phyloP scores from a whole-genome alignment of 2,329 filamentous ascomycete species.

The Emmonsiellopsis sp. region DNA sequence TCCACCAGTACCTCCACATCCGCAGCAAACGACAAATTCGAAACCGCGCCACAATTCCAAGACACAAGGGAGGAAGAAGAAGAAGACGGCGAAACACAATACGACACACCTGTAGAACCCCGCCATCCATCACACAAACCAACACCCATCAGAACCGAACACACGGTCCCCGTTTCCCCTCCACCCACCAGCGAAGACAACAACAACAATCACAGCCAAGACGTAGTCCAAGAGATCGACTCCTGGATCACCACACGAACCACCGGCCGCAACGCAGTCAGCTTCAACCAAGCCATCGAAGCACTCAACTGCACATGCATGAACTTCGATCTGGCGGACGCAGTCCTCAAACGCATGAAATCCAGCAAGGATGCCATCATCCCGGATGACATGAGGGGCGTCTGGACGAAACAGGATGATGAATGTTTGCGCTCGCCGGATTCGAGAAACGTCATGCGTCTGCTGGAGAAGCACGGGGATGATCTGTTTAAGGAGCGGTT shows the following conservation, averaged over 20 bases:
- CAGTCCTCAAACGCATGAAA: constrained; percentile 24
- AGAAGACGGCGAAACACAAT: constrained; percentile 5
- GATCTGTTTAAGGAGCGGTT: constrained; percentile 25
- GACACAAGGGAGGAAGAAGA: constrained; percentile 6
- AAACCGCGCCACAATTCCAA: constrained; percentile 14
- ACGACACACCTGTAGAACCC: constrained; percentile 12
- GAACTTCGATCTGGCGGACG: constrained; percentile 29
- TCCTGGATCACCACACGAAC: constrained; percentile 31
- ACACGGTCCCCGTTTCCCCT: neutral
- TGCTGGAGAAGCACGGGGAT: constrained; percentile 38
- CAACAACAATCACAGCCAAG: neutral
- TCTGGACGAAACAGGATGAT: constrained; percentile 42
- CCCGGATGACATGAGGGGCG: constrained; percentile 33
- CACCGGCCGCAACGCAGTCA: constrained; percentile 19
- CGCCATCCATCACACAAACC: neutral
- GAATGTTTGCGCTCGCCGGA: constrained; percentile 25
- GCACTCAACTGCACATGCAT: constrained; percentile 34
- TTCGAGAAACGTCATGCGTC: constrained; percentile 22
- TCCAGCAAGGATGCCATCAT: constrained; percentile 22
- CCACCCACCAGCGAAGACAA: neutral
- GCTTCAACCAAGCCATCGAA: constrained; percentile 22
- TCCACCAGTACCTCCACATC: constrained; percentile 2
- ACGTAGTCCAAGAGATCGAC: constrained; percentile 18
- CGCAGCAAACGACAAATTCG: constrained; percentile 8
- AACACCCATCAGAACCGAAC: neutral